A percentile compares a stretch with the other conserved stretches of the same genome.
Evolutionary conservation across 345 rosid species (phyloP).

Genomic region (Lumnitzera littorea): DNA sequence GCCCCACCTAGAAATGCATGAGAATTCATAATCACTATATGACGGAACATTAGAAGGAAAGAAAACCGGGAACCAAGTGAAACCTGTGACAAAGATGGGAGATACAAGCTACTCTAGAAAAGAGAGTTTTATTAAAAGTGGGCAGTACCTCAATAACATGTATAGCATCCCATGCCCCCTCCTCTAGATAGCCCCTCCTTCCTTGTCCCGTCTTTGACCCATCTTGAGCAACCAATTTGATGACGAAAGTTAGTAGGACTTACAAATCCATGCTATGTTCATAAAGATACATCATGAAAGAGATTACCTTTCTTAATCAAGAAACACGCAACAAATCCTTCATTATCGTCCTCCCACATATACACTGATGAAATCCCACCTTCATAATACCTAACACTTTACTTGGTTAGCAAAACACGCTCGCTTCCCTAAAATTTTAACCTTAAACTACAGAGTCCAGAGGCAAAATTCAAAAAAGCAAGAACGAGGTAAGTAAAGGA

Average conservation of each 20-base stretch:
- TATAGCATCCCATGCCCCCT: conserved; percentile 98
- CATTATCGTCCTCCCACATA: conserved; percentile 95
- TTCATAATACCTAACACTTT: conserved; percentile 75
- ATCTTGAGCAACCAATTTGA: conserved; percentile 33
- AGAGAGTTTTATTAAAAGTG: background rate
- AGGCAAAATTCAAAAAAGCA: conserved; percentile 7
- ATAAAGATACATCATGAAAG: background rate
- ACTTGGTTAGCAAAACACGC: conserved; percentile 23
- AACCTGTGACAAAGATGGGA: background rate
- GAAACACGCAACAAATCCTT: conserved; percentile 89
- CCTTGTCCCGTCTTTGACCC: conserved; percentile 96
- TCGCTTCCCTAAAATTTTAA: background rate
- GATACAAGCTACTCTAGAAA: background rate
- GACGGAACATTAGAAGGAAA: background rate
- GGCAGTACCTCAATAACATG: conserved; percentile 78
- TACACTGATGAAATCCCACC: conserved; percentile 98
- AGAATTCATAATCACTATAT: conserved; percentile 6
- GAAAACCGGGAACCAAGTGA: background rate
- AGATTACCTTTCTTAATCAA: conserved; percentile 85
- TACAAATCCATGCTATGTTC: background rate
- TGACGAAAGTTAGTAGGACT: background rate
- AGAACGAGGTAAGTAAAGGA: conserved; percentile 75
- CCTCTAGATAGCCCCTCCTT: conserved; percentile 83
- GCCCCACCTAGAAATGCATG: conserved; percentile 55
- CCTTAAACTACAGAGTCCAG: background rate